Evolutionary conservation across 768 basidiomycete genomes (phyloP).

Genomic region (Butyriboletus loyo): DNA sequence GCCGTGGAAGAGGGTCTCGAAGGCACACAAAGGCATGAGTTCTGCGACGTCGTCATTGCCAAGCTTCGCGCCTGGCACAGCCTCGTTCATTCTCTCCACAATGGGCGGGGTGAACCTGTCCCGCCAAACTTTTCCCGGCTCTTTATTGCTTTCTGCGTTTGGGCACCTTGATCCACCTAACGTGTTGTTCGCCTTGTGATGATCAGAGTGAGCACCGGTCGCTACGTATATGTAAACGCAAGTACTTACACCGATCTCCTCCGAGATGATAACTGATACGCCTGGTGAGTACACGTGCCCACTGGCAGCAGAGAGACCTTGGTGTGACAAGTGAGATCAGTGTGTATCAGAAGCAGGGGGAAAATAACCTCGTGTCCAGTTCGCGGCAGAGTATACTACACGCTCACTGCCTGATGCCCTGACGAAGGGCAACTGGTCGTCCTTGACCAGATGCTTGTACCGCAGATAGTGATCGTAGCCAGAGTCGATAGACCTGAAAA

Average conservation of each 20-base stretch:
- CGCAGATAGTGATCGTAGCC: conserved; percentile 52
- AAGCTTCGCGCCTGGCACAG: conserved; percentile 63
- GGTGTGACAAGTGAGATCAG: neutral
- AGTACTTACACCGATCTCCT: conserved; percentile 42
- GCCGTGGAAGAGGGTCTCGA: conserved; percentile 64
- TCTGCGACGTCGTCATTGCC: conserved; percentile 49
- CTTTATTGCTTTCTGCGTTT: conserved; percentile 44
- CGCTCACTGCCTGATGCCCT: conserved; percentile 50
- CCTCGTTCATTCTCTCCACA: conserved; percentile 54
- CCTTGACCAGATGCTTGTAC: conserved; percentile 48
- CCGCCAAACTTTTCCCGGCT: conserved; percentile 51
- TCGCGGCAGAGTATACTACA: conserved; percentile 63
- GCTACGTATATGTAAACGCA: neutral
- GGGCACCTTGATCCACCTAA: conserved; percentile 67
- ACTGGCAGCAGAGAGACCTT: conserved; percentile 63
- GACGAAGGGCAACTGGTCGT: conserved; percentile 50
- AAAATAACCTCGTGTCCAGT: conserved; percentile 61
- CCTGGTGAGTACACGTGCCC: conserved; percentile 41
- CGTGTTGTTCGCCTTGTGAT: conserved; percentile 56
- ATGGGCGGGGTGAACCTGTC: conserved; percentile 53
- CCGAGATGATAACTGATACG: conserved; percentile 53
- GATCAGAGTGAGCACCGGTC: neutral
- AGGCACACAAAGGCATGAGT: conserved; percentile 74
- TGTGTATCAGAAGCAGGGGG: neutral
- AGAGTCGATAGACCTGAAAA: conserved; percentile 45